Evolutionary conservation across 2,329 filamentous ascomycete genomes (phyloP).

Genomic region (Trichothecium sympodiale): DNA sequence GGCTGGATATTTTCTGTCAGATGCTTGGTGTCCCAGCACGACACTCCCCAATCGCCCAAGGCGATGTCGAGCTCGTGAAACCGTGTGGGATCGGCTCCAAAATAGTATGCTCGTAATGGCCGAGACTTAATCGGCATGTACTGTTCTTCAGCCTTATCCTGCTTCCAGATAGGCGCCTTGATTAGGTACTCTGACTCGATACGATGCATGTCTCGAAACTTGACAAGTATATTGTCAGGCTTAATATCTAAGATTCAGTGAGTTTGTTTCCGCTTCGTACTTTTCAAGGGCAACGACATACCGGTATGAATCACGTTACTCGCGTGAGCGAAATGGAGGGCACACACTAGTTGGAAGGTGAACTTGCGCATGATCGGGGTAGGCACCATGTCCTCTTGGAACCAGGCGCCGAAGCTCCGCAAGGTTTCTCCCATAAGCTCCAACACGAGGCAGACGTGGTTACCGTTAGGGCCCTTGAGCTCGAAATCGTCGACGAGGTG

Average conservation of each 20-base stretch:
- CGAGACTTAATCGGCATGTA: conserved; percentile 6
- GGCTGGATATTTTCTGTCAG: conserved; percentile 12
- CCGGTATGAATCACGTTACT: conserved; percentile 12
- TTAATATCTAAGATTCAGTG: too few species aligned
- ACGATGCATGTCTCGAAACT: conserved; percentile 7
- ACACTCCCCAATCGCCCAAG: conserved; percentile 11
- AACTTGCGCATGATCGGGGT: conserved; percentile 7
- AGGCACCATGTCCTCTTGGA: conserved; percentile 7
- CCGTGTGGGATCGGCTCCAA: conserved; percentile 2
- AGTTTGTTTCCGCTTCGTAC: too few species aligned
- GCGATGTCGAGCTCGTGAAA: conserved; percentile 7
- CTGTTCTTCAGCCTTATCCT: conserved; percentile 4
- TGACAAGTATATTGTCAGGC: conserved; percentile 12
- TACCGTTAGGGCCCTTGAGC: conserved; percentile 17
- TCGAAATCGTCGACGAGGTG: conserved; percentile 15
- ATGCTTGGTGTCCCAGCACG: conserved; percentile 11
- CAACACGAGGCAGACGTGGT: conserved; percentile 17
- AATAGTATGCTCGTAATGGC: conserved; percentile 8
- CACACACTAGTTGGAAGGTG: conserved; percentile 9
- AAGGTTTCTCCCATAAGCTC: conserved; percentile 19
- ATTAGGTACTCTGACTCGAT: conserved; percentile 8
- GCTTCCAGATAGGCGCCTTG: conserved; percentile 4
- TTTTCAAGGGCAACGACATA: conserved; percentile 5
- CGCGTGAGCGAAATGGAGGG: conserved; percentile 11
- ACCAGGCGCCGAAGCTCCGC: conserved; percentile 9